A percentile compares a stretch with the other conserved stretches of the same genome.
Conservation (phyloP, 495 filamentous ascomycete genomes). For the Penicillium odoratum region DNA sequence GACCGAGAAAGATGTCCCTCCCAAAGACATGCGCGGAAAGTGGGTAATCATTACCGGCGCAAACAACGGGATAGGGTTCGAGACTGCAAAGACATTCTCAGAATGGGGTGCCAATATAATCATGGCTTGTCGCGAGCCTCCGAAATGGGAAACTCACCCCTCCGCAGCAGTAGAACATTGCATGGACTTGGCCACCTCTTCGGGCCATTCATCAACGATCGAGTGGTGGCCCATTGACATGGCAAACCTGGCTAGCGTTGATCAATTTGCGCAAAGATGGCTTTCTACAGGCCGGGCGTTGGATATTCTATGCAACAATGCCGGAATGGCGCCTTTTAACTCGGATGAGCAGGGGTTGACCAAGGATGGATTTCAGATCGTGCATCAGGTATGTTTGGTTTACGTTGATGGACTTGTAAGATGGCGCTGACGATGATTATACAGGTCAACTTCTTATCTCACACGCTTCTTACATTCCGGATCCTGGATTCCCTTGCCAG, state of each 20-base stretch:
- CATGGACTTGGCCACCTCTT: constrained; percentile 9
- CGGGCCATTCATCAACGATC: constrained; percentile 30
- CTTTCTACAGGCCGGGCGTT: constrained; percentile 10
- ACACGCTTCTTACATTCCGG: constrained; percentile 24
- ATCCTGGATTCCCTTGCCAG: constrained; percentile 25
- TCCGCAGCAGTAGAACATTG: constrained; percentile 19
- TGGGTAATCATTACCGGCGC: constrained; percentile 37
- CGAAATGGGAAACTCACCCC: constrained; percentile 24
- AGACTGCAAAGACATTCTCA: constrained; percentile 29
- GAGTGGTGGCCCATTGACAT: constrained; percentile 56
- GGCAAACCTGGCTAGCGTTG: constrained; percentile 42
- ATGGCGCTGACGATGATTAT: background rate
- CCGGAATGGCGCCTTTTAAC: constrained; percentile 13
- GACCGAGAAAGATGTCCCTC: background rate
- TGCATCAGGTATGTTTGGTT: constrained; percentile 22
- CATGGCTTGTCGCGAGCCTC: constrained; percentile 30
- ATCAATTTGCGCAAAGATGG: constrained; percentile 40
- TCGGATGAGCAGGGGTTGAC: constrained; percentile 5
- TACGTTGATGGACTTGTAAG: background rate
- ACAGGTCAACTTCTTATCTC: constrained; percentile 28
- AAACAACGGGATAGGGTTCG: constrained; percentile 36
- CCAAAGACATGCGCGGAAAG: constrained; percentile 1
- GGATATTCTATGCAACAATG: constrained; percentile 32
- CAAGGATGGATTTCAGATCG: constrained; percentile 26
- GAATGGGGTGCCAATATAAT: constrained; percentile 30